Base-by-base conservation (phyloP, 2,329 filamentous ascomycete species). In the Emydomyces testavorans region DNA sequence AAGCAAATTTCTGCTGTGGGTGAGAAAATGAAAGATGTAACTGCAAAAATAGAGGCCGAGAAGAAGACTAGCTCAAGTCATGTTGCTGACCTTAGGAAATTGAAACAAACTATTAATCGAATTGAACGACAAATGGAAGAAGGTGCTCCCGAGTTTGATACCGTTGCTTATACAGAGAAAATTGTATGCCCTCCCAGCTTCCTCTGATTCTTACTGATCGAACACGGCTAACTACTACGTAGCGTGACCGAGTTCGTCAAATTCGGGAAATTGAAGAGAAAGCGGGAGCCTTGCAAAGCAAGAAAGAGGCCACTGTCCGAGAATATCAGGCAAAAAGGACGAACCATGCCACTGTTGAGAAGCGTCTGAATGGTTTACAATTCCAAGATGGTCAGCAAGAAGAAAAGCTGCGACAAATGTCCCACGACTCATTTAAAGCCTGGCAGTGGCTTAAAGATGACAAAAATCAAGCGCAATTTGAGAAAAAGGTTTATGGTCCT, bases 401-500 rank as follows among this genome's bases (percentile, higher is more conserved):
- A 48, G 77, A 68, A 41, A 78, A 82, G 54, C 73, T 98, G 47
- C 71, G 71, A 45, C 71, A 61, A 4, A 13, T 75, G 0, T 83
- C 81, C 8, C 61, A 61, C 0, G 84, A 95, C 49, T 78, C 83
- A 2, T 75, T 76, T 8, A 70, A 62, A 54, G 87, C 81, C 1
- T 94, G 86, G 80, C 73, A 80, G 35, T 98, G 90, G 89, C 74
- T 96, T 44, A 76, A 85, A 59, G 64, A 78, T 2, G 45, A 40
- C 13, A 37, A 43, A 36, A 79, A 98, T 60, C 75, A 74, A 50
- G 61, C 74, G 47, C 65, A 75, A 41, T 92, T 95, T 54, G 77
- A 84, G 58, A 79, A 83, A 54, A 75, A 83, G 50, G 80, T 95
- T 3, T 87, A 83, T 60, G 87, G 85, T 0, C 89, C 89, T 4